phyloP scores from a whole-genome alignment of 2,329 filamentous ascomycete species.

The Pseudocercospora fuligena region DNA sequence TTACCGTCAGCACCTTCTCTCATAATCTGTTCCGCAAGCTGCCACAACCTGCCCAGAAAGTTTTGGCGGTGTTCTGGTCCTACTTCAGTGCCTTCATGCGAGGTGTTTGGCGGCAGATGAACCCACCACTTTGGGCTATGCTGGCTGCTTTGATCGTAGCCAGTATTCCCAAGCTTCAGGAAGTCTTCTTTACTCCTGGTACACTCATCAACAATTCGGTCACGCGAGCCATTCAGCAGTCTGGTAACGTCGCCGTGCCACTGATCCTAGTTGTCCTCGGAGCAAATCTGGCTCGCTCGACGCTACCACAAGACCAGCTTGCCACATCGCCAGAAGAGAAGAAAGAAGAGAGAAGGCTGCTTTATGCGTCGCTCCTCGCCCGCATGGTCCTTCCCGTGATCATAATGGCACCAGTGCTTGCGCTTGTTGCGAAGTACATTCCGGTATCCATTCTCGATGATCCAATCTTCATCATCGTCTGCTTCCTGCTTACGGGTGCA shows the following conservation, averaged over 20 bases:
- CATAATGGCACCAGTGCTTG: constrained; percentile 89
- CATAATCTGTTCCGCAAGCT: constrained; percentile 54
- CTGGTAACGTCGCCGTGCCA: constrained; percentile 88
- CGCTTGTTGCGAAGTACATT: constrained; percentile 84
- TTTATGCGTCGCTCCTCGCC: constrained; percentile 82
- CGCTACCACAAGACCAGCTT: constrained; percentile 70
- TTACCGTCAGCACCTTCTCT: constrained; percentile 40
- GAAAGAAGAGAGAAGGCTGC: constrained; percentile 71
- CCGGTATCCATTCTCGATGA: constrained; percentile 94
- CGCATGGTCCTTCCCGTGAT: constrained; percentile 92
- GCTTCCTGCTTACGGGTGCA: constrained; percentile 92
- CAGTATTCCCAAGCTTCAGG: constrained; percentile 80
- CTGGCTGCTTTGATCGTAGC: constrained; percentile 87
- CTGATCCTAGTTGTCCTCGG: constrained; percentile 94
- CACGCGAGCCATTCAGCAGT: constrained; percentile 82
- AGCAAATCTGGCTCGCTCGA: constrained; percentile 92
- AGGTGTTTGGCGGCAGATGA: constrained; percentile 93
- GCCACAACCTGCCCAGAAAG: constrained; percentile 58
- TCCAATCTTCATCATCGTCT: constrained; percentile 97
- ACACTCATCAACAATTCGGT: constrained; percentile 93
- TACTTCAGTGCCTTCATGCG: constrained; percentile 58
- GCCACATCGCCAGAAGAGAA: constrained; percentile 71
- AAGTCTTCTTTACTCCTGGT: constrained; percentile 83
- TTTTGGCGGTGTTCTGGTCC: constrained; percentile 49
- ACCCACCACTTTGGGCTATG: constrained; percentile 98